A percentile compares a stretch with the other conserved stretches of the same genome.
These are phyloP conservation scores for Phlegmacium glaucopus DNA, from an alignment of 768 basidiomycete species.

Conservation along the genomic window DNA sequence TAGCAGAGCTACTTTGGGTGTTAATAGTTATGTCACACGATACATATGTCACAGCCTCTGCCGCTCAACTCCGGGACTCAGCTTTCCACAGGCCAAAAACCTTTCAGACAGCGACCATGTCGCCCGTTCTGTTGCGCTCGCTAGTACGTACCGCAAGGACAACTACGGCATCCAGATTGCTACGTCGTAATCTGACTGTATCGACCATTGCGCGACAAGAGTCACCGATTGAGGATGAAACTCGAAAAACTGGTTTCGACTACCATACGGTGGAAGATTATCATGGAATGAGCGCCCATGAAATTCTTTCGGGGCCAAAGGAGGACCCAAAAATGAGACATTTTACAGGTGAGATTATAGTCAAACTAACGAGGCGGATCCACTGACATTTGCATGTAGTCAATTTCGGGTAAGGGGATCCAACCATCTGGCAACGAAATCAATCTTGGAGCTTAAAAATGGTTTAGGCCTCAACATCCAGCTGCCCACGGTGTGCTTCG, in stretches of 20 bases:
- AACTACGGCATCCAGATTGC: constrained; percentile 22
- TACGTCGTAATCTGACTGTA: constrained; percentile 36
- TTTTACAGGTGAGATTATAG: constrained; percentile 70
- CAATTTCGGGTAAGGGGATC: constrained; percentile 81
- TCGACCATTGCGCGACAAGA: constrained; percentile 26
- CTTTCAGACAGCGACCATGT: constrained; percentile 45
- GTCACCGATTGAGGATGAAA: constrained; percentile 24
- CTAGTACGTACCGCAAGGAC: constrained; percentile 43
- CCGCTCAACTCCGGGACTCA: constrained; percentile 35
- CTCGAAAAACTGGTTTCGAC: constrained; percentile 50
- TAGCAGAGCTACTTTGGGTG: background rate
- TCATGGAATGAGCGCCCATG: constrained; percentile 72
- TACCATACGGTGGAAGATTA: constrained; percentile 82
- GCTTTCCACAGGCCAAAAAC: constrained; percentile 6
- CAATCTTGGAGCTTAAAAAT: constrained; percentile 2
- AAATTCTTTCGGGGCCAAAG: constrained; percentile 76
- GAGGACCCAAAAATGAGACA: constrained; percentile 85
- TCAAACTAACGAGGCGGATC: background rate
- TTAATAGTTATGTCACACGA: constrained; percentile 18
- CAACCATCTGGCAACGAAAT: background rate
- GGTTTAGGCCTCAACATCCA: constrained; percentile 86
- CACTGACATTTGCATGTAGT: constrained; percentile 43
- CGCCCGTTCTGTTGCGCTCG: constrained; percentile 63
- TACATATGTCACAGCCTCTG: constrained; percentile 23
- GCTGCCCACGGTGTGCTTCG: constrained; percentile 98